Evolutionary conservation across 2,329 filamentous ascomycete genomes (phyloP).

Genomic region (Scedosporium apiospermum): DNA sequence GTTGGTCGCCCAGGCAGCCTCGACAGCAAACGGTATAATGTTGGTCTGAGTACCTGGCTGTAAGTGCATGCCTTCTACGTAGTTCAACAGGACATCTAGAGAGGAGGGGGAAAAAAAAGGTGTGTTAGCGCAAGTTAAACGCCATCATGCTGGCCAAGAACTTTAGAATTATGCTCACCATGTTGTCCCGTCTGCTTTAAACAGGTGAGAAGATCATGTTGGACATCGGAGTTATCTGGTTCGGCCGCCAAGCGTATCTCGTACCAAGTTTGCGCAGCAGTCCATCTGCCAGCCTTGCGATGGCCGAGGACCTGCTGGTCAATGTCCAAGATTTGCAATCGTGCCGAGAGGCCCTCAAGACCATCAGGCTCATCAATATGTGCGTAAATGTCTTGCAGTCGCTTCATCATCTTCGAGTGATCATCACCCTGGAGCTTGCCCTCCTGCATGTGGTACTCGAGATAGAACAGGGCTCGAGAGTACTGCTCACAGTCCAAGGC

Average conservation of each 20-base stretch:
- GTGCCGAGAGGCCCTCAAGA: constrained; percentile 85
- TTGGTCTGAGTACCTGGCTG: constrained; percentile 43
- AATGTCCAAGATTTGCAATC: constrained; percentile 77
- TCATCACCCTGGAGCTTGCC: constrained; percentile 41
- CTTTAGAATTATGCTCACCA: constrained; percentile 39
- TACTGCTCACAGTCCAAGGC: constrained; percentile 94
- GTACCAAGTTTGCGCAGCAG: constrained; percentile 94
- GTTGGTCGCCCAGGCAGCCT: constrained; percentile 84
- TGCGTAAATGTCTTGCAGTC: constrained; percentile 86
- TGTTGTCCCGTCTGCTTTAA: constrained; percentile 94
- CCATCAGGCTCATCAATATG: constrained; percentile 97
- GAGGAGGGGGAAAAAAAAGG: background rate
- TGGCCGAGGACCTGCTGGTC: constrained; percentile 91
- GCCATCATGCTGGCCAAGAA: background rate
- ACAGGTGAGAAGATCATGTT: constrained; percentile 77
- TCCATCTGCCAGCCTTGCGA: constrained; percentile 86
- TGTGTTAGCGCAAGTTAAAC: background rate
- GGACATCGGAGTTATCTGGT: constrained; percentile 66
- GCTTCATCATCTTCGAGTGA: constrained; percentile 51
- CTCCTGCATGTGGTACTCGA: constrained; percentile 75
- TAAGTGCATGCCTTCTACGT: constrained; percentile 66
- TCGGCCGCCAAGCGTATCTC: constrained; percentile 77
- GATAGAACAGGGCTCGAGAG: constrained; percentile 82
- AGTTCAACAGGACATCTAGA: constrained; percentile 73
- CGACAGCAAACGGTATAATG: constrained; percentile 74